A percentile compares a stretch with the other conserved stretches of the same genome.
Evolutionary conservation across 306 rosid species (phyloP).

Genomic region (Lotus japonicus): DNA sequence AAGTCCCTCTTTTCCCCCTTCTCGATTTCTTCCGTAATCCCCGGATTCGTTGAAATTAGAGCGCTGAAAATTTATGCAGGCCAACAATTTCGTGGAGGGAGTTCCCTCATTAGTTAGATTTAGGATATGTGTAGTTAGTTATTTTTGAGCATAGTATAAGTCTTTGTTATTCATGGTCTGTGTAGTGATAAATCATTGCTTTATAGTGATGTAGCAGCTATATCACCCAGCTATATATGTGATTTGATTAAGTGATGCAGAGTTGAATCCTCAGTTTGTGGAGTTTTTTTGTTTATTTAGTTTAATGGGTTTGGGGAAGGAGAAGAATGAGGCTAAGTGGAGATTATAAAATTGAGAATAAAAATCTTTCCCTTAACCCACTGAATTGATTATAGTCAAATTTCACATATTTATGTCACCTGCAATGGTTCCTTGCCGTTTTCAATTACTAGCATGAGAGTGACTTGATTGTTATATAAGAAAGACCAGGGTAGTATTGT

Average conservation of each 20-base stretch:
- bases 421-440: not conserved
- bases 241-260: not conserved
- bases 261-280: slow-evolving; percentile 1
- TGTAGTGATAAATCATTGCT: too few relatives aligned
- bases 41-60: not conserved
- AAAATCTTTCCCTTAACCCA: too few relatives aligned
- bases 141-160: not conserved
- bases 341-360: too few relatives aligned
- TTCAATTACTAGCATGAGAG: not conserved
- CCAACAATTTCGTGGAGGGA: slow-evolving; percentile 82
- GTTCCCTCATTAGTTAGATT: slow-evolving; percentile 23
- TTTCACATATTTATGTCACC: too few relatives aligned
- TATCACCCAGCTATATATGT: not conserved
- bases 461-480: not conserved
- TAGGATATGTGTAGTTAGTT: slow-evolving; percentile 9
- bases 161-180: too few relatives aligned
- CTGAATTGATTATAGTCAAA: too few relatives aligned
- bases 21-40: not conserved
- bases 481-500: not conserved
- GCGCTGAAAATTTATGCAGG: slow-evolving; percentile 34
- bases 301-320: not conserved
- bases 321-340: too few relatives aligned
- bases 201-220: not conserved
- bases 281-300: not conserved
- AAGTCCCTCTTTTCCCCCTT: not conserved